Base-by-base conservation (phyloP, 2,329 filamentous ascomycete species). In the Aspergillus piperis region DNA sequence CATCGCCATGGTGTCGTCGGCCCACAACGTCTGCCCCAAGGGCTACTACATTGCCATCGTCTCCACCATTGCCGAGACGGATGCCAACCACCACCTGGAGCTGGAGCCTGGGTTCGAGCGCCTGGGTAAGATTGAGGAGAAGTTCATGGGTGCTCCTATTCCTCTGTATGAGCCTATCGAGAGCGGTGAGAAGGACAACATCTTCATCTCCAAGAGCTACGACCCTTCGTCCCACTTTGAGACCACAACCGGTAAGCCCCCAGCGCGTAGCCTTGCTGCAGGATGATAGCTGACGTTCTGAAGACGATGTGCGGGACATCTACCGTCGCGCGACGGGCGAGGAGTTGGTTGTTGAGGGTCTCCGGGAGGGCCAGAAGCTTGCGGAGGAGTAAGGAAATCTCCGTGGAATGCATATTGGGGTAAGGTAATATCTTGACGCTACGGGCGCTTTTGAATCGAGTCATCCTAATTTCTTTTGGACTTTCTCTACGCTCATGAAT, bases 21-120 rank as follows among this genome's bases (percentile, higher is more conserved):
- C 93, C 39, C 96, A 99, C 83, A 98, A 96, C 72, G 96, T 99
- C 70, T 98, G 94, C 82, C 95, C 96, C 71, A 96, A 96, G 86
- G 94, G 94, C 63, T 98, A 97, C 86, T 99, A 96, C 84, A 92
- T 99, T 70, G 95, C 95, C 71, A 99, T 98, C 63, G 94, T 99
- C 66, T 96, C 92, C 51, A 99, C 95, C 62, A 97, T 99, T 73
- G 92, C 95, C 65, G 96, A 99, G 83, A 89, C 88, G 48, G 82
- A 88, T 63, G 88, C 91, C 66, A 98, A 99, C 85, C 93, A 96
- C 80, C 95, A 99, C 79, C 83, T 97, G 60, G 95, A 99, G 82
- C 88, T 99, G 47, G 88, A 95, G 79, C 88, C 93, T 30, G 95
- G 94, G 73, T 88, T 98, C 67, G 92, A 97, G 73, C 89, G 94